These are phyloP conservation scores for Spongospora subterranea DNA, from an alignment of 208 protist species.

Conservation along the genomic window DNA sequence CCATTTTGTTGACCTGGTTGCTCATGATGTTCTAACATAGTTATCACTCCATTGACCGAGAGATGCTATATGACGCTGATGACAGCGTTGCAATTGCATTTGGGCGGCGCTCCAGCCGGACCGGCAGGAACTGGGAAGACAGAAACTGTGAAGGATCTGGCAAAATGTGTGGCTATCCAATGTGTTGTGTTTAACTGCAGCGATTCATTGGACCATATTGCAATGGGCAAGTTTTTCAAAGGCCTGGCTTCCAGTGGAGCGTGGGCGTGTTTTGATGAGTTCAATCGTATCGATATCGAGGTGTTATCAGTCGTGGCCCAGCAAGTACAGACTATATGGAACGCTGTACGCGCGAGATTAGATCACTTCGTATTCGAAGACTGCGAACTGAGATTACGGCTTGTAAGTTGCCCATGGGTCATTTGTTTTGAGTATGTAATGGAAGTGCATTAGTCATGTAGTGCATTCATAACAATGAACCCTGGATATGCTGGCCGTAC, in stretches of 20 bases:
- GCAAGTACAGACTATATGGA: conserved; percentile 71
- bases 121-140: conserved; percentile 82
- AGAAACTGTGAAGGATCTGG: conserved; percentile 78
- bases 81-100: conserved; percentile 75
- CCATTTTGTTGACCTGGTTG: background rate
- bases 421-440: conserved; percentile 73
- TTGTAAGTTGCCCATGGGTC: conserved; percentile 71
- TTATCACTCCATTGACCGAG: conserved; percentile 75
- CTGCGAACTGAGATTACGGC: conserved; percentile 70
- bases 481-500: conserved; percentile 95
- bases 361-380: conserved; percentile 72
- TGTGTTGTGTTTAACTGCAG: conserved; percentile 97
- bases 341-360: conserved; percentile 69
- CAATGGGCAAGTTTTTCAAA: conserved; percentile 73
- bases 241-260: conserved; percentile 71
- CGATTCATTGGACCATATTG: conserved; percentile 82
- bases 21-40: conserved; percentile 37
- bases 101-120: conserved; percentile 78
- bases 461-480: conserved; percentile 87
- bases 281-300: conserved; percentile 78
- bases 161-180: conserved; percentile 75
- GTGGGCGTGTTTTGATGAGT: conserved; percentile 81
- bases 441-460: conserved; percentile 74
- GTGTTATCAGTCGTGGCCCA: conserved; percentile 75
- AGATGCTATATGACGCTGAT: conserved; percentile 83